Evolutionary conservation across 1,284 basidiomycete species (phyloP), one percentile per base, ranked within the genome.

Genomic region (Cryptococcus deneoformans): DNA sequence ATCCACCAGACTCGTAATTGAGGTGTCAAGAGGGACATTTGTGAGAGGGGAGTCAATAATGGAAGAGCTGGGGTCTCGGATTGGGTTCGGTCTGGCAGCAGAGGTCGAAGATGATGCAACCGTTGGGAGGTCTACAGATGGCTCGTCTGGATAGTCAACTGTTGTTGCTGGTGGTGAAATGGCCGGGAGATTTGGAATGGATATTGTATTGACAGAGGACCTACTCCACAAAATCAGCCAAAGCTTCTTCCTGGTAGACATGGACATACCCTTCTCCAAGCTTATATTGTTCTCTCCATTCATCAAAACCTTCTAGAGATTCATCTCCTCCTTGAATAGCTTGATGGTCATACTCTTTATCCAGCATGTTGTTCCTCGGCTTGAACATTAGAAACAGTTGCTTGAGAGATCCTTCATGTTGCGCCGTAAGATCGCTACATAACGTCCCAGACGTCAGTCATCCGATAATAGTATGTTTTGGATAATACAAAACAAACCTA

Each of bases 101-200:
- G 59, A 42, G 6, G 51, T 46, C 11, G 60, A 46, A n/a, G 60
- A 58, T 14, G 57, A 40, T 11, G 57, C 51, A 5, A 46, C 53
- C 47, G 50, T 48, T 6, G 57, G n/a, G 42, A 36, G 47, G 2
- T 44, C 42, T 2, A 52, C 44, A 37, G 57, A 43, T 10, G 62
- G 51, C 50, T 74, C 73, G 52, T 73, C 69, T 2, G 73, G 72
- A 51, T 72, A 73, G 43, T 67, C 63, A 10, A 68, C 68, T 1
- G 63, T 54, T 6, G 60, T 63, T 1, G 57, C 45, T 9, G 72
- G 71, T 10, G 74, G 68, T 4, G 72, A 71, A 3, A 65, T 45
- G 1, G 66, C 62, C 1, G 74, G 71, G 11, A 73, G 36, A 3
- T 50, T 10, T 1, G 74, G 72, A n/a, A 76, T 43, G 2, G 7